Evolutionary conservation across 1,139 yeast genomes (phyloP).

Genomic region (Diutina scorzettiae): DNA sequence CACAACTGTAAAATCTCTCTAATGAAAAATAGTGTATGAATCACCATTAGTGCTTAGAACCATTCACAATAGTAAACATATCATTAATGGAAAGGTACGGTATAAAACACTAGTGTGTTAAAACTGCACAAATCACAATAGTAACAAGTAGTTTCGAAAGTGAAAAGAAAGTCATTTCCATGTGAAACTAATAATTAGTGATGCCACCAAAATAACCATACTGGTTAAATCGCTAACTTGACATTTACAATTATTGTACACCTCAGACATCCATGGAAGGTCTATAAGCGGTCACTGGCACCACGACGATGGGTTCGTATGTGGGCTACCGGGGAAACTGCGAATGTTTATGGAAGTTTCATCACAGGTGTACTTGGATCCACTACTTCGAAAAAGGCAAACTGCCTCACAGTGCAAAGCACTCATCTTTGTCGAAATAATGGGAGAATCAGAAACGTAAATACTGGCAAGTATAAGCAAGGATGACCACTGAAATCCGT

Average conservation of each 20-base stretch:
- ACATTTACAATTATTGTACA: not conserved
- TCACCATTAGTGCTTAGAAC: too few relatives aligned
- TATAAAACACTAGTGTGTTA: too few relatives aligned
- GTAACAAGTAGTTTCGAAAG: too few relatives aligned
- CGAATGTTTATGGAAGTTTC: constrained; percentile 73
- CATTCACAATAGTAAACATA: too few relatives aligned
- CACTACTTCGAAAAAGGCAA: not conserved
- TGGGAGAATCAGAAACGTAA: constrained; percentile 53
- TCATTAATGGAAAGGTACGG: too few relatives aligned
- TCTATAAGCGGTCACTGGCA: constrained; percentile 68
- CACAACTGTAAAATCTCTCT: too few relatives aligned
- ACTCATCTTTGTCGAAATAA: constrained; percentile 9
- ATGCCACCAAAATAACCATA: too few relatives aligned
- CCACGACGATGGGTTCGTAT: constrained; percentile 68
- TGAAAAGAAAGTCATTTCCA: too few relatives aligned
- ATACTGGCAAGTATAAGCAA: constrained; percentile 82
- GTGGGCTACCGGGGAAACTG: constrained; percentile 91
- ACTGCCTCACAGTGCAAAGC: constrained; percentile 9
- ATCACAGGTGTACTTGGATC: constrained; percentile 38
- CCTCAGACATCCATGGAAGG: constrained; percentile 68
- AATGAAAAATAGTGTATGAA: too few relatives aligned
- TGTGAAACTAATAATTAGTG: too few relatives aligned
- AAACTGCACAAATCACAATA: too few relatives aligned
- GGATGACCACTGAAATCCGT: constrained; percentile 20
- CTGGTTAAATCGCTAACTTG: too few relatives aligned